These are phyloP conservation scores for Saturnispora sanitii DNA, from an alignment of 805 yeast species.

Conservation along the genomic window DNA sequence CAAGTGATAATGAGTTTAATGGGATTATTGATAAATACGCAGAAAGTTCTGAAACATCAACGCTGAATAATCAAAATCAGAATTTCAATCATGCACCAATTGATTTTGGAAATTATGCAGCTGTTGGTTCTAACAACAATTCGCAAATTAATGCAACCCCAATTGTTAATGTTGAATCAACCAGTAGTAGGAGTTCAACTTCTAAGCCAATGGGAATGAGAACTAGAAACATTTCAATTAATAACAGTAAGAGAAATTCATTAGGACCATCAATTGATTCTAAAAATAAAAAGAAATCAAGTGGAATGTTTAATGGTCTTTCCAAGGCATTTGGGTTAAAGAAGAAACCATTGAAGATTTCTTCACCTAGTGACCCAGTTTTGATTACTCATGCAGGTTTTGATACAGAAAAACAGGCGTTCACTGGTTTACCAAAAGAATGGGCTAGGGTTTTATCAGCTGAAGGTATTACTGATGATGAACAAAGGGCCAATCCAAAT, in stretches of 20 bases:
- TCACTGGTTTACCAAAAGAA: conserved; percentile 85
- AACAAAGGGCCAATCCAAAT: conserved; percentile 85
- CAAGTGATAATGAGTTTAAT: conserved; percentile 14
- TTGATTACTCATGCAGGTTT: conserved; percentile 92
- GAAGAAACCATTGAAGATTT: conserved; percentile 41
- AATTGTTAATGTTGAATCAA: no score
- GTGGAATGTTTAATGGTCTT: conserved; percentile 46
- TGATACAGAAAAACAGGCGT: conserved; percentile 74
- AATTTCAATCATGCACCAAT: neutral
- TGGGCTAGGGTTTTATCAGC: conserved; percentile 81
- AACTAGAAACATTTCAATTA: conserved; percentile 12
- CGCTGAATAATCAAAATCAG: neutral
- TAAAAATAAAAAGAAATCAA: conserved; percentile 36
- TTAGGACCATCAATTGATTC: conserved; percentile 3
- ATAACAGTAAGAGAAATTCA: conserved; percentile 11
- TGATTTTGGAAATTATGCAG: neutral
- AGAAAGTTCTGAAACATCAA: conserved; percentile 2
- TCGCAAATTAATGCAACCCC: no score
- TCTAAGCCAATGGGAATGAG: conserved; percentile 8
- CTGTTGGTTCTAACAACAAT: neutral
- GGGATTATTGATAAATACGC: conserved; percentile 12
- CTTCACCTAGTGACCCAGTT: conserved; percentile 85
- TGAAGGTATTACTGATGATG: conserved; percentile 80
- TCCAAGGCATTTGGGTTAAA: conserved; percentile 30
- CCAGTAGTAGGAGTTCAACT: neutral